These are phyloP conservation scores for Tulasnella calospora DNA, from an alignment of 768 basidiomycete genomes.

Conservation along the genomic window DNA sequence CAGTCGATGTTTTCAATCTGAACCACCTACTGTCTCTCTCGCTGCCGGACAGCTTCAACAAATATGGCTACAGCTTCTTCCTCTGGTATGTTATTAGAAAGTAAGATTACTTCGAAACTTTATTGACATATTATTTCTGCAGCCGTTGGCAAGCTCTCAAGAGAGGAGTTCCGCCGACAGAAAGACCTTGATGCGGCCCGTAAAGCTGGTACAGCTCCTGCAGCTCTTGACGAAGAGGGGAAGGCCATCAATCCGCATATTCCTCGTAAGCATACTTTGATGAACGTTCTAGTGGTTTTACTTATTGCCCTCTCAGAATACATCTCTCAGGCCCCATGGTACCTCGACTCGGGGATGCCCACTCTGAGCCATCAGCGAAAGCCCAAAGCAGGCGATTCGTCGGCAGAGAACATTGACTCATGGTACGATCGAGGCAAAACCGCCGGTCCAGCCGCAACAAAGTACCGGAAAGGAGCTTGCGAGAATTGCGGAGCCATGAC, in stretches of 20 bases:
- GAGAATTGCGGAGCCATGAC: constrained; percentile 98
- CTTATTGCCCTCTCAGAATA: constrained; percentile 60
- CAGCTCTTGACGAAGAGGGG: constrained; percentile 92
- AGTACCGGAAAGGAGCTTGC: constrained; percentile 96
- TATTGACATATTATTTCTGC: background rate
- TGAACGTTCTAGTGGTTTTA: constrained; percentile 13
- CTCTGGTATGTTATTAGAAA: constrained; percentile 28
- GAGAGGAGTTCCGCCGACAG: constrained; percentile 90
- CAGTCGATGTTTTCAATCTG: constrained; percentile 15
- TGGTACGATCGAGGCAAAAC: constrained; percentile 89
- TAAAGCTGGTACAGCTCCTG: constrained; percentile 96
- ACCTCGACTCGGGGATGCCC: constrained; percentile 88
- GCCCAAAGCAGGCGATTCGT: constrained; percentile 52
- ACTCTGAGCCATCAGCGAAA: constrained; percentile 92
- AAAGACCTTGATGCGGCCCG: constrained; percentile 97
- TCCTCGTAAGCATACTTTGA: constrained; percentile 59
- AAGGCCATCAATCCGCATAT: constrained; percentile 98
- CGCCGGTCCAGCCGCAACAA: constrained; percentile 88
- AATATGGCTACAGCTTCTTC: constrained; percentile 29
- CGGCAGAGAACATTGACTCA: constrained; percentile 64
- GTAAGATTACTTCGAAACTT: background rate
- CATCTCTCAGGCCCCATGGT: constrained; percentile 99
- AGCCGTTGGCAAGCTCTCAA: constrained; percentile 75
- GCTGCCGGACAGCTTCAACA: background rate
- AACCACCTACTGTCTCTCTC: background rate